Conservation (phyloP, 495 filamentous ascomycete species). For the Cudoniella acicularis region DNA sequence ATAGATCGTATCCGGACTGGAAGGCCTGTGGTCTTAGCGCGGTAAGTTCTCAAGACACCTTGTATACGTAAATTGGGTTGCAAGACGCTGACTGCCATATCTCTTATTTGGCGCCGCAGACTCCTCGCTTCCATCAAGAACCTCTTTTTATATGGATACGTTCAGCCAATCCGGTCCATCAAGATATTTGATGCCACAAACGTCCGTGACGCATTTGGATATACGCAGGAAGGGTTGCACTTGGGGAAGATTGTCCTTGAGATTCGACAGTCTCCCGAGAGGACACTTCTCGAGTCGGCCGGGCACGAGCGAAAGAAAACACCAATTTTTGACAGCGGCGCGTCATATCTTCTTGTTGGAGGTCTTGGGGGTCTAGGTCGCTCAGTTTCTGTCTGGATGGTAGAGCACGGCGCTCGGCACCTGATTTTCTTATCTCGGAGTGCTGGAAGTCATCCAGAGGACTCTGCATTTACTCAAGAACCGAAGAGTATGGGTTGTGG, state of each 20-base stretch:
- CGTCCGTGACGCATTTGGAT: constrained; percentile 31
- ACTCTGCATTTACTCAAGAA: constrained; percentile 8
- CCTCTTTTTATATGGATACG: not conserved
- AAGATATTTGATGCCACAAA: not conserved
- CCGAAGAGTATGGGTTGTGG: not conserved
- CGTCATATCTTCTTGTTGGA: constrained; percentile 63
- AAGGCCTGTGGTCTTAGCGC: too few relatives aligned
- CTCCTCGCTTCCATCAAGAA: too few relatives aligned
- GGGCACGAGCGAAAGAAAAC: constrained; percentile 12
- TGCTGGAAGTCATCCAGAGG: constrained; percentile 14
- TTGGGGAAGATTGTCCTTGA: constrained; percentile 28
- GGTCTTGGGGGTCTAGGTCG: constrained; percentile 62
- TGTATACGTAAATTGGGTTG: too few relatives aligned
- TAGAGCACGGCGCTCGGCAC: constrained; percentile 51
- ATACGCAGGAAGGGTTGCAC: constrained; percentile 38
- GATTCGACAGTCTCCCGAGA: not conserved
- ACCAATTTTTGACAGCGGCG: constrained; percentile 27
- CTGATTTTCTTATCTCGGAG: constrained; percentile 58
- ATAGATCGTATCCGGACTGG: too few relatives aligned
- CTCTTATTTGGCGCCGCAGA: too few relatives aligned
- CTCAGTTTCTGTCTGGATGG: constrained; percentile 58
- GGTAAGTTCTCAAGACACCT: too few relatives aligned
- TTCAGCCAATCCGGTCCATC: not conserved
- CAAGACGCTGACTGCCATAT: too few relatives aligned
- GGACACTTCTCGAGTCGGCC: constrained; percentile 14